Conservation (phyloP, 345 rosid genomes). For the Lumnitzera littorea region DNA sequence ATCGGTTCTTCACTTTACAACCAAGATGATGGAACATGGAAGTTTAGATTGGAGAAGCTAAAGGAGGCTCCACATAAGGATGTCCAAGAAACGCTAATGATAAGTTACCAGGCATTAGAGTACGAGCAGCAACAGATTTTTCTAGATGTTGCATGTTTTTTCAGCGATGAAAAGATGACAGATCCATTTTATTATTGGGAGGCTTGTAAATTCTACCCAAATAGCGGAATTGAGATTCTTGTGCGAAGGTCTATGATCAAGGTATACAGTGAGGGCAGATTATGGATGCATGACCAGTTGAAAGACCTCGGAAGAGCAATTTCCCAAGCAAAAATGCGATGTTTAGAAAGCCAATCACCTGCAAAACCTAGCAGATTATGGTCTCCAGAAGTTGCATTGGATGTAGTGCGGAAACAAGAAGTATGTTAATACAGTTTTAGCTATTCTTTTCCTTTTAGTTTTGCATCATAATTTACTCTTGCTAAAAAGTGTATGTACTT, state of each 20-base stretch:
- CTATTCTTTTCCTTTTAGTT: too few species aligned
- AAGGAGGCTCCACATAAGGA: background rate
- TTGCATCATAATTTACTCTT: too few species aligned
- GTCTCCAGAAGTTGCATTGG: too few species aligned
- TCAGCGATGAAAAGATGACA: background rate
- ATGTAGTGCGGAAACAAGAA: too few species aligned
- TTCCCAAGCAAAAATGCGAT: too few species aligned
- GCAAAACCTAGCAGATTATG: too few species aligned
- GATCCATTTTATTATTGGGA: background rate
- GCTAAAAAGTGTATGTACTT: too few species aligned
- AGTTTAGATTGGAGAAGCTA: background rate
- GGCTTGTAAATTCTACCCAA: background rate
- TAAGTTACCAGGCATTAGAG: background rate
- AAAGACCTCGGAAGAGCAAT: too few species aligned
- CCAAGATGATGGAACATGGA: background rate
- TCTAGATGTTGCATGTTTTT: background rate
- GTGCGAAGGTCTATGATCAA: background rate
- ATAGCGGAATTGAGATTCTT: background rate
- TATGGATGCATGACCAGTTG: conserved; percentile 1
- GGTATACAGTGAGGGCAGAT: background rate
- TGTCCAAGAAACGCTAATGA: background rate
- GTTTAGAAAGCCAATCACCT: too few species aligned
- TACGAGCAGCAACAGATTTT: background rate
- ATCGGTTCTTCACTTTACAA: background rate
- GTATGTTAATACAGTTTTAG: too few species aligned